These are phyloP conservation scores for Brassica nigra DNA, from an alignment of 345 rosid species.

Conservation along the genomic window DNA sequence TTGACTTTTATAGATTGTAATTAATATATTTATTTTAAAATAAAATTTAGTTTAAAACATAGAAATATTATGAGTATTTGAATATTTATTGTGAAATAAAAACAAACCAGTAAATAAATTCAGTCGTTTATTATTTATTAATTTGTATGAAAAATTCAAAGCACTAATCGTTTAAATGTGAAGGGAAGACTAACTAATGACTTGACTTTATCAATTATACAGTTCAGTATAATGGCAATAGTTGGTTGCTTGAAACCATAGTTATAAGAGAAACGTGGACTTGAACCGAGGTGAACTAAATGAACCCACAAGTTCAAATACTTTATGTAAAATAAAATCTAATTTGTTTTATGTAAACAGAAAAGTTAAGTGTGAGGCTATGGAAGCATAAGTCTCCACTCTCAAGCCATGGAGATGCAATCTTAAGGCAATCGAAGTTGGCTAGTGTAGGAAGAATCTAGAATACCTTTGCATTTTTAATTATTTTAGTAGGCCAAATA, in stretches of 20 bases:
- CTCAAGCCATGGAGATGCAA: not conserved
- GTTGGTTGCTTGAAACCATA: slow-evolving; percentile 8
- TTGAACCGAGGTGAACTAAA: slow-evolving; percentile 2
- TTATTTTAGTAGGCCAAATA: slow-evolving; percentile 1
- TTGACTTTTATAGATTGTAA: not conserved
- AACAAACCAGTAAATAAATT: no score
- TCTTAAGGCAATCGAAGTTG: not conserved
- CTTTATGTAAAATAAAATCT: not conserved
- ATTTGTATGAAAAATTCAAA: no score
- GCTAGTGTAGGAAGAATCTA: slow-evolving; percentile 27
- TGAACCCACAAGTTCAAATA: not conserved
- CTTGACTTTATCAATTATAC: not conserved
- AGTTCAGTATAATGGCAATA: not conserved
- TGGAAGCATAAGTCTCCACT: not conserved
- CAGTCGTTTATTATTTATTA: no score
- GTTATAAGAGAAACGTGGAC: slow-evolving; percentile 21
- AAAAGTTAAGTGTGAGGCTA: not conserved
- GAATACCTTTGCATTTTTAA: not conserved
- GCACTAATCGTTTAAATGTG: no score
- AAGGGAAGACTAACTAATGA: not conserved
- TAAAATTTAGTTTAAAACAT: not conserved
- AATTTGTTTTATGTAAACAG: not conserved
- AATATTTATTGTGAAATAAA: no score
- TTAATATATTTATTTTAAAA: no score
- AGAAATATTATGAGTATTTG: no score